Percentiles rank a stretch among this genome's conserved stretches.
phyloP scores from a whole-genome alignment of 1,284 basidiomycete genomes.

The Heterobasidion irregulare region DNA sequence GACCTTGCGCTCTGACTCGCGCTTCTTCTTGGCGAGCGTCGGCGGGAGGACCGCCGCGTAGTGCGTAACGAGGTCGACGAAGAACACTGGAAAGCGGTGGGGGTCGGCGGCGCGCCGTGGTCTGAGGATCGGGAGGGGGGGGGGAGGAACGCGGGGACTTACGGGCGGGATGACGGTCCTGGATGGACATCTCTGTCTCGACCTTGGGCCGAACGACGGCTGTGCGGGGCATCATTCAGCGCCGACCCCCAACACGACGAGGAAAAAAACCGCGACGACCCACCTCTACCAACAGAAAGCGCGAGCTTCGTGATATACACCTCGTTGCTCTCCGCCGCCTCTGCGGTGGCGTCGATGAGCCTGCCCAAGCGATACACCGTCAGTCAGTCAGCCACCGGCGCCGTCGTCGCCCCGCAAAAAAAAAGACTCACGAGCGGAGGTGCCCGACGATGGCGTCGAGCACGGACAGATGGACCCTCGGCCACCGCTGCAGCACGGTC shows the following conservation, averaged over 20 bases:
- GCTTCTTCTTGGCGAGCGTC: conserved; percentile 76
- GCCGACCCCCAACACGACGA: neutral
- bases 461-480: conserved; percentile 76
- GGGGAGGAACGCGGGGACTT: conserved; percentile 20
- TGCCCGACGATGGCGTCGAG: conserved; percentile 78
- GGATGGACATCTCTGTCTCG: conserved; percentile 78
- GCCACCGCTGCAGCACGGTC: conserved; percentile 62
- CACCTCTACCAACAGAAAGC: conserved; percentile 79
- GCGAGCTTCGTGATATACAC: conserved; percentile 83
- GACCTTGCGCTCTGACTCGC: conserved; percentile 75
- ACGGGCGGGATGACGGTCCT: conserved; percentile 78
- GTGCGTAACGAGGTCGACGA: conserved; percentile 79
- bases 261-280: conserved; percentile 21
- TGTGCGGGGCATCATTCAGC: conserved; percentile 18
- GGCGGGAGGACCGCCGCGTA: conserved; percentile 75
- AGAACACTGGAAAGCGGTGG: conserved; percentile 45
- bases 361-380: conserved; percentile 26
- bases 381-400: too few species aligned
- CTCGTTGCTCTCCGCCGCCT: conserved; percentile 61
- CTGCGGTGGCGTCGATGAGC: conserved; percentile 56
- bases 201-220: conserved; percentile 77
- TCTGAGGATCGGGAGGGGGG: neutral
- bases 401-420: too few species aligned
- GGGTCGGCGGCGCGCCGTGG: neutral
- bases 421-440: conserved; percentile 55